A percentile compares a stretch with the other conserved stretches of the same genome.
These are phyloP conservation scores for Lactuca saligna DNA, from an alignment of 129 eudicot genomes.

Conservation along the genomic window DNA sequence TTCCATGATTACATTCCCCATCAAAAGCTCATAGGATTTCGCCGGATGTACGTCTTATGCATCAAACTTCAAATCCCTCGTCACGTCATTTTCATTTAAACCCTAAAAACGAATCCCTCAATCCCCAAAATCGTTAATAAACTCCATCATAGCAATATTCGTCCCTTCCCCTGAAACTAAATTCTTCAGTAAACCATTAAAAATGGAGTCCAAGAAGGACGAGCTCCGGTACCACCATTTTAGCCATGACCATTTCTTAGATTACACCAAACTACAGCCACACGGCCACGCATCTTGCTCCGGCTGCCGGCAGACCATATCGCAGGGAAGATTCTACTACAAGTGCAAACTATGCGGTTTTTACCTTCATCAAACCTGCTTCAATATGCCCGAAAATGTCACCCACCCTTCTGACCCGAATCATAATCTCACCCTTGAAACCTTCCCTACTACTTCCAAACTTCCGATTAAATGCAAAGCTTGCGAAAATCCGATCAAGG, in stretches of 20 bases:
- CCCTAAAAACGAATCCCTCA: not conserved
- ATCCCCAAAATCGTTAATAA: constrained; percentile 13
- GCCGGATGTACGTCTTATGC: not conserved
- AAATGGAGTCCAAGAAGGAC: constrained; percentile 25
- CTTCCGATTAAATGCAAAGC: constrained; percentile 39
- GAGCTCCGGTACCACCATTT: constrained; percentile 33
- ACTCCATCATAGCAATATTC: not conserved
- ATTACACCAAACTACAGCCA: constrained; percentile 26
- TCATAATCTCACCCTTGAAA: constrained; percentile 47
- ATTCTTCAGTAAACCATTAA: not conserved
- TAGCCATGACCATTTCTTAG: constrained; percentile 50
- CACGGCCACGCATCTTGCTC: constrained; percentile 32
- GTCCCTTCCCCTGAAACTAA: not conserved
- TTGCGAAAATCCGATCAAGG: constrained; percentile 36
- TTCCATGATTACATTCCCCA: not conserved
- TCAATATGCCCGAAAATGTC: constrained; percentile 53
- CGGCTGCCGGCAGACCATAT: constrained; percentile 43
- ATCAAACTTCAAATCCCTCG: not conserved
- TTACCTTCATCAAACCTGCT: constrained; percentile 62
- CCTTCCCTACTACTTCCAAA: constrained; percentile 32
- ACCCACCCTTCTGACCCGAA: constrained; percentile 52
- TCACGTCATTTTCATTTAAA: not conserved
- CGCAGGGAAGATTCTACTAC: constrained; percentile 42
- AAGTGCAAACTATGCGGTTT: constrained; percentile 49
- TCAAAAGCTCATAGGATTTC: not conserved